Conservation (phyloP, 495 filamentous ascomycete genomes). For the Clohesyomyces aquaticus region DNA sequence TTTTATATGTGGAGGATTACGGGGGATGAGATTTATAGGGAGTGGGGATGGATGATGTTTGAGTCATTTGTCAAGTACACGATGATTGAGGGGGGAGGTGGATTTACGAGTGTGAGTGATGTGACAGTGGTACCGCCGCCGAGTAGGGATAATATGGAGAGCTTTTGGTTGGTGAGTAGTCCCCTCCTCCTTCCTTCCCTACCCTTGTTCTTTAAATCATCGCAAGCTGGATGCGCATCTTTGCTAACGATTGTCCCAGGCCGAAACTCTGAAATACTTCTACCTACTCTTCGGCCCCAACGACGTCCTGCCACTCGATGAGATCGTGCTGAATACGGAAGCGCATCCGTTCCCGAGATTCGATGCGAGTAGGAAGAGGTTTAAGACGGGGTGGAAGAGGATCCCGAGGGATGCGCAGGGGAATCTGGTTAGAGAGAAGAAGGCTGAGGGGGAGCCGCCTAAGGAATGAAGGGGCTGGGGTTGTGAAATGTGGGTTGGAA, state of each 20-base stretch:
- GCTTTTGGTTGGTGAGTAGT: constrained; percentile 67
- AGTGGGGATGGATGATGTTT: constrained; percentile 99
- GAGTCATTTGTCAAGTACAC: constrained; percentile 85
- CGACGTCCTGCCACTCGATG: constrained; percentile 79
- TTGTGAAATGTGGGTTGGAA: no score
- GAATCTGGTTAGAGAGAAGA: constrained; percentile 34
- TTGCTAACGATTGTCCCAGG: constrained; percentile 56
- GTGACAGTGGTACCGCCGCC: constrained; percentile 54
- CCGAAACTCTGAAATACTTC: constrained; percentile 97
- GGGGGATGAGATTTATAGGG: constrained; percentile 82
- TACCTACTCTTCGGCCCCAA: constrained; percentile 89
- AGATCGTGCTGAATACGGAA: constrained; percentile 94
- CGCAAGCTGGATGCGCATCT: background rate
- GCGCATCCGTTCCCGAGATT: constrained; percentile 91
- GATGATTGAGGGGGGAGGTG: constrained; percentile 66
- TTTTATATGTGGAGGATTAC: constrained; percentile 99
- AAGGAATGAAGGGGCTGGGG: no score
- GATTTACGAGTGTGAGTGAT: constrained; percentile 80
- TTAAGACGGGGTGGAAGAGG: constrained; percentile 87
- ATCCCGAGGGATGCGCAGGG: constrained; percentile 56
- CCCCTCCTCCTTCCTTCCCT: constrained; percentile 3
- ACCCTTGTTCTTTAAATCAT: background rate
- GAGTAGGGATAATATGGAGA: constrained; percentile 50
- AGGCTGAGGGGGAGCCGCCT: no score
- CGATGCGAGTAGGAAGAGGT: constrained; percentile 66